Base-by-base conservation (phyloP, 2,329 filamentous ascomycete species). In the Colletotrichum filicis region DNA sequence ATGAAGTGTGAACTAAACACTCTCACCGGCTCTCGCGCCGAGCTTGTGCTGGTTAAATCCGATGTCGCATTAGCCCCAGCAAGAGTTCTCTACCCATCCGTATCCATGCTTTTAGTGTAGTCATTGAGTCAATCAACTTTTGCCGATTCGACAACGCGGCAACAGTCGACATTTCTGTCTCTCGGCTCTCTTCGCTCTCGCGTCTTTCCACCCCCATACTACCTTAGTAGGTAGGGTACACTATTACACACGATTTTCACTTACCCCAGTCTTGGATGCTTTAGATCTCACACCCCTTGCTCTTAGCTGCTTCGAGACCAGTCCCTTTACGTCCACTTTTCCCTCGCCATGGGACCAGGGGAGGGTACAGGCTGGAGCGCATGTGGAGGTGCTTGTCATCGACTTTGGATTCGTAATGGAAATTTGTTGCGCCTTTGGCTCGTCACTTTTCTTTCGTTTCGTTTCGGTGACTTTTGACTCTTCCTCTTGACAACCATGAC, bases 371-470 rank as follows among this genome's bases (percentile, higher is more conserved):
- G 66, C 65, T 57, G 66, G 60, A 55, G 70, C 65, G 59, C 22
- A 30, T 60, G 70, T 73, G 70, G 70, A 73, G 60, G 55, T 73
- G 70, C 59, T 64, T 53, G 70, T 70, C 70, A 73, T 73, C 46
- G 70, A 73, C 70, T 65, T 30, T 42, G 55, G 56, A 64, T 65
- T 30, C 28, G 60, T 61, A 64, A 70, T 69, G 66, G 26, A 69
- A 60, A 49, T 73, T 24, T 35, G 42, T 42, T 59, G 24, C 56
- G 24, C 26, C 24, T 52, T 14, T 49, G 14, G 37, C 30, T 46
- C 3, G 32, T 24, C 3, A 2, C 1, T 57, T 26, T 19, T 61
- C 19, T 26, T 30, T 14, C 11, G 12, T 30, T 60, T 8, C 52
- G 26, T 4, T 4, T 11, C 14, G 2, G 28, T 14, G 42, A 46